Evolutionary conservation across 1,284 basidiomycete species (phyloP), one percentile per base, ranked within the genome.

Genomic region (Meira nashicola): DNA sequence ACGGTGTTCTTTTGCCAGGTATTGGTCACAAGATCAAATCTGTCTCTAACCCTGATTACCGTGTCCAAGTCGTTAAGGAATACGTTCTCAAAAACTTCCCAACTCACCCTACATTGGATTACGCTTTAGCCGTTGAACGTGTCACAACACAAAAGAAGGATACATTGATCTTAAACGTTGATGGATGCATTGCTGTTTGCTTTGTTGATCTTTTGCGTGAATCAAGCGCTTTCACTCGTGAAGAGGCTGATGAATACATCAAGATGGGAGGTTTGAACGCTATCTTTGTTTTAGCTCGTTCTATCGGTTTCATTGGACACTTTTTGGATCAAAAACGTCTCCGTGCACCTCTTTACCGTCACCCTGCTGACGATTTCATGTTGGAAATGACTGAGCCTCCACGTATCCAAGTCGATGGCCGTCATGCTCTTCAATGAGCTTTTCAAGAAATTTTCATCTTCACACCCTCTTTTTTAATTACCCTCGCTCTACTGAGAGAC

Each of bases 1-100:
- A 86, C 49, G 97, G 97, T 86, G 93, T 92, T 82, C 88, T 98
- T 71, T 92, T 97, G 83, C 90, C 89, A 68, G 94, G 94, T 84
- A 98, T 98, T 73, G 94, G 94, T 59, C 94, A 98, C 87, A 97
- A 97, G 86, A 96, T 98, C 85, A 98, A 98, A 87, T 91, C 89
- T 49, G 67, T 71, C 43, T 65, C 67, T 46, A 73, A 75, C 66
- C 71, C 77, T 33, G 74, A 78, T 59, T 71, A 75, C 76, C 92
- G 94, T 80, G 94, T 98, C 71, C 89, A 93, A 82, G 88, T 98
- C 60, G 93, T 98, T 64, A 96, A 96, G 85, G 92, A 95, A 82
- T 98, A 90, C 77, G 93, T 95, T 64, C 83, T 80, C 81, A 92
- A 95, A 83, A 83, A 95, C 84, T 98, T 98, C 89, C 93, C 93